Evolutionary conservation across 306 rosid species (phyloP).

Genomic region (Ormosia emarginata): DNA sequence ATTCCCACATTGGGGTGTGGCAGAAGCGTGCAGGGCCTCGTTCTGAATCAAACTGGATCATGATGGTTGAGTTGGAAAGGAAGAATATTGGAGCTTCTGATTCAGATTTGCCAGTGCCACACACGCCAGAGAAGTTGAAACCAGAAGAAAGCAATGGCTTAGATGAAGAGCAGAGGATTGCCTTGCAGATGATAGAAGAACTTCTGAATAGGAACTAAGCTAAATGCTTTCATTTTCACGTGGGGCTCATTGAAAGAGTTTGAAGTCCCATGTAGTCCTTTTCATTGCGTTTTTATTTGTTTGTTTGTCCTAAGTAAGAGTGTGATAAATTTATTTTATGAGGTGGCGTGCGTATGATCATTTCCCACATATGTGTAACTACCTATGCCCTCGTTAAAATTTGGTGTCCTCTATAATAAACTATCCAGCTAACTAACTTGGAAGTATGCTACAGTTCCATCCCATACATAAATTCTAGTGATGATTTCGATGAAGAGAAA

Average conservation of each 20-base stretch:
- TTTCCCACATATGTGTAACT: conserved; percentile 13
- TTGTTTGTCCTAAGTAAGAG: conserved; percentile 28
- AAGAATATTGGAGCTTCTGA: conserved; percentile 1
- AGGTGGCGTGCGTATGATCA: neutral
- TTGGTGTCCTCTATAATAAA: neutral
- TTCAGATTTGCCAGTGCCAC: neutral
- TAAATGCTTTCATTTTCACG: conserved; percentile 10
- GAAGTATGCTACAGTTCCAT: neutral
- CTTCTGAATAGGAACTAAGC: conserved; percentile 56
- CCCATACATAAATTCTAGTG: neutral
- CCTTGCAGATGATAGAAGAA: conserved; percentile 90
- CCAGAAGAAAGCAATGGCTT: conserved; percentile 27
- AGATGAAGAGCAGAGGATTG: conserved; percentile 60
- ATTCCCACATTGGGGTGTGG: conserved; percentile 80
- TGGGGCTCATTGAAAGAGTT: conserved; percentile 14
- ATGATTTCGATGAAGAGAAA: neutral
- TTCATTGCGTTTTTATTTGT: neutral
- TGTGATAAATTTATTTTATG: conserved; percentile 2
- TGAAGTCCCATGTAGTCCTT: neutral
- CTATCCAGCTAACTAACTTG: neutral
- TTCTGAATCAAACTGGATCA: conserved; percentile 73
- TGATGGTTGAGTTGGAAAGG: conserved; percentile 69
- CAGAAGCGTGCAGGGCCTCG: conserved; percentile 64
- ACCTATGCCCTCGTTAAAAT: neutral
- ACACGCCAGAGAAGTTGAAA: neutral